Conservation (phyloP, 1,139 yeast genomes). For the Geotrichum australiense region DNA sequence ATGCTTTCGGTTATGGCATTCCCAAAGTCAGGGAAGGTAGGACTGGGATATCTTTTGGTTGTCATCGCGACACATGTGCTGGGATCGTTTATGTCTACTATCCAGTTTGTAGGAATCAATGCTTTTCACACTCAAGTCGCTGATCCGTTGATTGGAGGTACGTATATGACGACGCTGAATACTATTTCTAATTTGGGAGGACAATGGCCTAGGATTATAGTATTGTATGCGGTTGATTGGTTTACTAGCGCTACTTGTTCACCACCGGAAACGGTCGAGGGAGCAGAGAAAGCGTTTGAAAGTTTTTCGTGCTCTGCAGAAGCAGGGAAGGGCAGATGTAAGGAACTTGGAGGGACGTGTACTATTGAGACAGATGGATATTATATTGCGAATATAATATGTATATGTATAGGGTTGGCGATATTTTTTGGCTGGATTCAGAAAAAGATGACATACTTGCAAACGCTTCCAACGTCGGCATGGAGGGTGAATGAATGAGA, state of each 20-base stretch:
- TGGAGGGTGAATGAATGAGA: slow-evolving; percentile 50
- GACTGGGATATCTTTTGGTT: slow-evolving; percentile 50
- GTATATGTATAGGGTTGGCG: slow-evolving; percentile 60
- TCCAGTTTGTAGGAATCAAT: slow-evolving; percentile 88
- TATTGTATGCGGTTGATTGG: slow-evolving; percentile 70
- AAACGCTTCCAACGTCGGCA: slow-evolving; percentile 54
- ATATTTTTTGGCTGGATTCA: slow-evolving; percentile 63
- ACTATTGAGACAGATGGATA: slow-evolving; percentile 67
- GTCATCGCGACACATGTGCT: slow-evolving; percentile 77
- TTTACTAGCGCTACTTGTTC: slow-evolving; percentile 61
- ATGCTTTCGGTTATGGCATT: slow-evolving; percentile 66
- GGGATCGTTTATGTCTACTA: slow-evolving; percentile 88
- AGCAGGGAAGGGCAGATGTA: slow-evolving; percentile 45
- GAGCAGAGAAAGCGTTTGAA: slow-evolving; percentile 23
- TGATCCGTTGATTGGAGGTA: slow-evolving; percentile 93
- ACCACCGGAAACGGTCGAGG: slow-evolving; percentile 20
- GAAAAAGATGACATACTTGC: slow-evolving; percentile 50
- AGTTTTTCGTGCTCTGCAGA: slow-evolving; percentile 40
- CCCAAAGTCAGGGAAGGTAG: slow-evolving; percentile 53
- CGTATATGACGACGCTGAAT: slow-evolving; percentile 93
- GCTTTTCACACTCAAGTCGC: slow-evolving; percentile 95
- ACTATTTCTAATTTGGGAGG: slow-evolving; percentile 93
- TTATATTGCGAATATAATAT: slow-evolving; percentile 64
- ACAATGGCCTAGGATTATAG: slow-evolving; percentile 87
- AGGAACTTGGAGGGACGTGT: slow-evolving; percentile 49